Base-by-base conservation (phyloP, 1,284 basidiomycete species). In the Meira nashicola region DNA sequence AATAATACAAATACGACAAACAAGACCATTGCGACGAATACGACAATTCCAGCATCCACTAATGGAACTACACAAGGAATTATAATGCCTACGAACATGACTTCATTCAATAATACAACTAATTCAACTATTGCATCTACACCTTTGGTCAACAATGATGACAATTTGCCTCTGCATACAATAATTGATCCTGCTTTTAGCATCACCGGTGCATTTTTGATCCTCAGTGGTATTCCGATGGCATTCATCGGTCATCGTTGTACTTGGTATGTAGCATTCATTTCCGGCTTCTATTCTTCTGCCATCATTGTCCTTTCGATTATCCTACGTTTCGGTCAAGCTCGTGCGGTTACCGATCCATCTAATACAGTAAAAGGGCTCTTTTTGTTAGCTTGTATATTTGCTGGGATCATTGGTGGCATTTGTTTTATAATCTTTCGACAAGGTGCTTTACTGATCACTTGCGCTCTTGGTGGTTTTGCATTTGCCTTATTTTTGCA, bases 311-410 rank as follows among this genome's bases (percentile, higher is more conserved):
- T 89, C 75, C 83, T 91, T 70, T 87, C 90, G 64, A 85, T 96
- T 74, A 91, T 96, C 72, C 83, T 93, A 77, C 87, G 88, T 68
- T 93, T 93, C 74, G 93, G 92, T 47, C 86, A 92, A 55, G 79
- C 89, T 43, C 84, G 86, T 4, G 87, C 90, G 21, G 82, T 93
- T 66, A 87, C 90, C 65, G 86, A 89, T 0, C 93, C 93, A 1
- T 85, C 79, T 48, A 83, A 82, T 59, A 88, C 87, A 2, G 81
- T 92, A 17, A 86, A 90, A 37, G 93, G 92, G 49, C 85, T 95
- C 78, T 96, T 93, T 80, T 87, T 95, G 12, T 84, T 96, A 17
- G 86, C 92, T 1, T 86, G 83, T 58, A 81, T 85, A 15, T 84
- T 94, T 55, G 87, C 90, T 15, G 89, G 90, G 38, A 80, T 89